A percentile compares a stretch with the other conserved stretches of the same genome.
Evolutionary conservation across 306 rosid genomes (phyloP).

Genomic region (Quercus rubra): DNA sequence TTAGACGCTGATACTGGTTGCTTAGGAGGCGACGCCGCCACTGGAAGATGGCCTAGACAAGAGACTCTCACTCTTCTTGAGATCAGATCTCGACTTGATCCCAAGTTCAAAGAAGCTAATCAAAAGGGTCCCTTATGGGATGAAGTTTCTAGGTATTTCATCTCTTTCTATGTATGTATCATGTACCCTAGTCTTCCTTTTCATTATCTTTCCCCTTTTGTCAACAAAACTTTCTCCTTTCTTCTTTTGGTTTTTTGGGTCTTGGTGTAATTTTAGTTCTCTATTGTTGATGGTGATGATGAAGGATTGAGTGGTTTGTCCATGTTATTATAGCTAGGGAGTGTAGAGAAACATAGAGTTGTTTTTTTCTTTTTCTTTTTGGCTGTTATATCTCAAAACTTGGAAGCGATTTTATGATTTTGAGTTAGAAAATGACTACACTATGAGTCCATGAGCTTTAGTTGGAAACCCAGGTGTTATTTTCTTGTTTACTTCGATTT

Average conservation of each 20-base stretch:
- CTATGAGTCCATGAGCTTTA: slow-evolving; percentile 5
- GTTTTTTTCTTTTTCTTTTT: slow-evolving; percentile 16
- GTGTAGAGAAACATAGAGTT: not conserved
- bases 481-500: slow-evolving; percentile 20
- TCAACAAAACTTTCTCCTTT: not conserved
- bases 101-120: slow-evolving; percentile 91
- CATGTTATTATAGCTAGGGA: not conserved
- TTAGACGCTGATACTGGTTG: slow-evolving; percentile 55
- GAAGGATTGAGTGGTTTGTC: not conserved
- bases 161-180: not conserved
- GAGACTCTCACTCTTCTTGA: slow-evolving; percentile 97
- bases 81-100: slow-evolving; percentile 94
- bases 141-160: slow-evolving; percentile 86
- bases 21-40: slow-evolving; percentile 49
- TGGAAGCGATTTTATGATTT: slow-evolving; percentile 6
- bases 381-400: slow-evolving; percentile 9
- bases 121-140: slow-evolving; percentile 99
- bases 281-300: not conserved
- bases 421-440: slow-evolving; percentile 37
- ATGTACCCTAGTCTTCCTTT: not conserved
- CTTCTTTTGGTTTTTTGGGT: not conserved
- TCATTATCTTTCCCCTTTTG: not conserved
- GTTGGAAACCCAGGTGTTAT: slow-evolving; percentile 6
- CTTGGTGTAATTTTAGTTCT: not conserved
- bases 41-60: slow-evolving; percentile 92